Percentiles rank a stretch among this genome's conserved stretches.
These are phyloP conservation scores for Pichia sp. DNA, from an alignment of 1,139 yeast genomes.

Conservation along the genomic window DNA sequence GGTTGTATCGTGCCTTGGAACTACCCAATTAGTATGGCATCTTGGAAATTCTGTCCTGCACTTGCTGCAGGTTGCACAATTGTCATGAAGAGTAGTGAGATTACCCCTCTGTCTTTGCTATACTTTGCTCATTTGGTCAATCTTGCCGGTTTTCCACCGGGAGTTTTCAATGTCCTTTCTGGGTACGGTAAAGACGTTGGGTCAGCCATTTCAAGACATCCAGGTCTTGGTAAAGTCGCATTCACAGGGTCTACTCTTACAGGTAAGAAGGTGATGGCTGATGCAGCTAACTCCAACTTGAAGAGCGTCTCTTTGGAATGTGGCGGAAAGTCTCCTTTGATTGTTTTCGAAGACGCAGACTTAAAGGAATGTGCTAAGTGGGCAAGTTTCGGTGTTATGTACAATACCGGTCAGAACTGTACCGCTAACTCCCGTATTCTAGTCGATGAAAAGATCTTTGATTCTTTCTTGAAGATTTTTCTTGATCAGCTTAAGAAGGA, in stretches of 20 bases:
- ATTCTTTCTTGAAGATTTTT: constrained; percentile 51
- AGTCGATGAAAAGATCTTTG: constrained; percentile 66
- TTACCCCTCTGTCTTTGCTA: constrained; percentile 60
- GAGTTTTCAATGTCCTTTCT: constrained; percentile 55
- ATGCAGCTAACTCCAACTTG: constrained; percentile 61
- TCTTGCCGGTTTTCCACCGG: constrained; percentile 61
- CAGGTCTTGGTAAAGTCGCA: constrained; percentile 48
- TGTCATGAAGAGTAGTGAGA: constrained; percentile 60
- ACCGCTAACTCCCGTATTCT: constrained; percentile 83
- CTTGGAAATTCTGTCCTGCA: constrained; percentile 71
- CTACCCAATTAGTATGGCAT: constrained; percentile 65
- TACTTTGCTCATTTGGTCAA: constrained; percentile 49
- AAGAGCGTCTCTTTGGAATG: constrained; percentile 82
- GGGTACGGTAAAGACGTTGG: constrained; percentile 55
- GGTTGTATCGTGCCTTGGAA: constrained; percentile 77
- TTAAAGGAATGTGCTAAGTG: constrained; percentile 77
- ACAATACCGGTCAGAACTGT: constrained; percentile 87
- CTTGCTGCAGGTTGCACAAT: constrained; percentile 66
- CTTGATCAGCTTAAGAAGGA: constrained; percentile 36
- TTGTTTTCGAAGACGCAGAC: constrained; percentile 70
- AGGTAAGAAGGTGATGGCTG: constrained; percentile 47
- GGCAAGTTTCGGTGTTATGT: constrained; percentile 80
- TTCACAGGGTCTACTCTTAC: constrained; percentile 58
- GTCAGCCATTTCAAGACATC: constrained; percentile 45
- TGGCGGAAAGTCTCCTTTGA: constrained; percentile 85